Evolutionary conservation across 768 basidiomycete species (phyloP), one percentile per base, ranked within the genome.

Genomic region (Pulveroboletus frians): DNA sequence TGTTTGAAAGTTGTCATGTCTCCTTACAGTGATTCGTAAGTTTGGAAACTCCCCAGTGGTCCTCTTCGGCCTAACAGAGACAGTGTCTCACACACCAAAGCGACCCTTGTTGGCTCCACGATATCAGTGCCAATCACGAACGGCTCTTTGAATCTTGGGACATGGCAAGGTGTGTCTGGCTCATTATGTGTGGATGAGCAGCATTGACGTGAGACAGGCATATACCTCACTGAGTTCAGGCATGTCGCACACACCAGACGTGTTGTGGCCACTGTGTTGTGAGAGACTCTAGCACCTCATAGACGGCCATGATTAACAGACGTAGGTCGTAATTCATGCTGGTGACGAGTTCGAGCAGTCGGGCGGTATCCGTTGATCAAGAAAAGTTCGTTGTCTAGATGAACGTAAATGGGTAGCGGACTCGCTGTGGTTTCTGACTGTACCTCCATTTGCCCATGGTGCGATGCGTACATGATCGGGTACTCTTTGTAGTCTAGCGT

Each of bases 21-120:
- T 56, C 15, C 31, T 47, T 58, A 8, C 56, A 90, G 87, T 65
- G 88, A 90, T 68, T 91, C 88, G 86, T 87, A 64, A 73, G 83
- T 53, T 11, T 38, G 27, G 36, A 34, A 34, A 45, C 8, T 32
- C n/a, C 39, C 31, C 37, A 21, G 50, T 31, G 32, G n/a, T 26
- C 5, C 17, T 39, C 32, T 39, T 26, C 13, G 32, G 26, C 14
- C 36, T 34, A 35, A 59, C 41, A 14, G 39, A 10, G 35, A 38
- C 57, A 91, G 88, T 6, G 92, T 87, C 32, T 93, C 90, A 3
- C 94, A 96, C 65, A 91, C 91, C 20, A 96, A 97, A 65, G 80
- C 90, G 3, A 81, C 90, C 4, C 75, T 97, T 29, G 73, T 96
- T 39, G 93, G 94, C 17, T 76, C 86, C 17, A 84, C 88, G 0